phyloP scores from a whole-genome alignment of 2,329 filamentous ascomycete species.

The Pestalotiopsis sp. region DNA sequence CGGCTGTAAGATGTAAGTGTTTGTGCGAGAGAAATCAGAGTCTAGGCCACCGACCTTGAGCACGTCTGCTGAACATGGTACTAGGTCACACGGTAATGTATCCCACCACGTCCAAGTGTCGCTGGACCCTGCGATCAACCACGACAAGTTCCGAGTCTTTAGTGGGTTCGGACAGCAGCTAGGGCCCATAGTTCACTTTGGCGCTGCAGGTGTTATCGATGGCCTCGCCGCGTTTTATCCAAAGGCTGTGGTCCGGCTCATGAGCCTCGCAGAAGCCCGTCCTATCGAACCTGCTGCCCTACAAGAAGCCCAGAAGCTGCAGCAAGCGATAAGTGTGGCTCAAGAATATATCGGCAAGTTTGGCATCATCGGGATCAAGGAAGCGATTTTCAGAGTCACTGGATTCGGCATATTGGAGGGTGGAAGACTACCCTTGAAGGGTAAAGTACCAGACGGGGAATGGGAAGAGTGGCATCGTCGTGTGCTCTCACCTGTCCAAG shows the following conservation, averaged over 20 bases:
- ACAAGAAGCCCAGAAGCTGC: constrained; percentile 58
- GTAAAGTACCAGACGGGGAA: constrained; percentile 57
- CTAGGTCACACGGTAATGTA: constrained; percentile 59
- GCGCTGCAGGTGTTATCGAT: constrained; percentile 68
- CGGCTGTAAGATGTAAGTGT: constrained; percentile 60
- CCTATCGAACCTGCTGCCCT: constrained; percentile 42
- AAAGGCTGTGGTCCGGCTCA: constrained; percentile 62
- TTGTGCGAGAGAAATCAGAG: neutral
- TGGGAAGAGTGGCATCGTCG: constrained; percentile 42
- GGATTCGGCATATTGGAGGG: constrained; percentile 61
- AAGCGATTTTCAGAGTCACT: constrained; percentile 59
- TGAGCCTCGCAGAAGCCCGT: constrained; percentile 44
- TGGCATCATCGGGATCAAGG: constrained; percentile 67
- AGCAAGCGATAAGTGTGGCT: constrained; percentile 62
- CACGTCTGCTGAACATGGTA: neutral
- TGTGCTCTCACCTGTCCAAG: constrained; percentile 34
- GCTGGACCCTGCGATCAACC: constrained; percentile 62
- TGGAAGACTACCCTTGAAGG: constrained; percentile 60
- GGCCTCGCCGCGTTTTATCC: constrained; percentile 70
- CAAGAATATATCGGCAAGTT: constrained; percentile 65
- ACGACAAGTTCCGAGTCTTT: constrained; percentile 64
- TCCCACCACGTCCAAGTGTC: constrained; percentile 68
- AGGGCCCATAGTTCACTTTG: constrained; percentile 65
- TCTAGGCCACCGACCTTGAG: neutral
- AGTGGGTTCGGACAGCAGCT: constrained; percentile 68